A percentile compares a stretch with the other conserved stretches of the same genome.
Evolutionary conservation across 306 rosid species (phyloP).

Genomic region (Cucurbita maxima): DNA sequence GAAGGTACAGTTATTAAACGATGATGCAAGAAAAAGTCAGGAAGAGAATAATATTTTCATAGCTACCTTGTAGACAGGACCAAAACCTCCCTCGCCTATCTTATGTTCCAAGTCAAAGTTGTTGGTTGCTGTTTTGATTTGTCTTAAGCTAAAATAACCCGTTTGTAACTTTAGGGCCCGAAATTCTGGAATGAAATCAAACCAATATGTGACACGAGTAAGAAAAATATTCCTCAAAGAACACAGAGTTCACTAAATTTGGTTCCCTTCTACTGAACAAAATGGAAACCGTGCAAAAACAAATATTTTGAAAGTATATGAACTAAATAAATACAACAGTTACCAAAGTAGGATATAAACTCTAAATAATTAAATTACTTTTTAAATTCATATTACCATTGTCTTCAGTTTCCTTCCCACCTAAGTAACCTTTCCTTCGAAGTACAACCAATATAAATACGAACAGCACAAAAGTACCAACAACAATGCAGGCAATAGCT

Average conservation of each 20-base stretch:
- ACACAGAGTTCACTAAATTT: too few relatives aligned
- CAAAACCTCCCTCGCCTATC: slow-evolving; percentile 12
- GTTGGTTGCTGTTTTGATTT: slow-evolving; percentile 10
- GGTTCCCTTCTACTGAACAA: too few relatives aligned
- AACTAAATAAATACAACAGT: too few relatives aligned
- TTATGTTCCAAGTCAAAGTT: background rate
- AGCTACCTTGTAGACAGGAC: slow-evolving; percentile 6
- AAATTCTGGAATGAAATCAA: background rate
- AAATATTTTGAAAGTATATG: too few relatives aligned
- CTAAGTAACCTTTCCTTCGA: slow-evolving; percentile 28
- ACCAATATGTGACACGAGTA: background rate
- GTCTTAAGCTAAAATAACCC: slow-evolving; percentile 4
- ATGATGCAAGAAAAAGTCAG: too few relatives aligned
- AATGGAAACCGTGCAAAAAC: too few relatives aligned
- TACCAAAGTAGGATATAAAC: too few relatives aligned
- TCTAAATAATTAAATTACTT: too few relatives aligned
- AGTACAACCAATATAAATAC: slow-evolving; percentile 26
- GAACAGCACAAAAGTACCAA: slow-evolving; percentile 20
- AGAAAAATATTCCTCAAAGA: too few relatives aligned
- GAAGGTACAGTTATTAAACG: too few relatives aligned
- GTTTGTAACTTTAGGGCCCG: slow-evolving; percentile 4
- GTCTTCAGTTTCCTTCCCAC: slow-evolving; percentile 29
- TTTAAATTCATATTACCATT: slow-evolving; percentile 28
- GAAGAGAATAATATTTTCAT: background rate
- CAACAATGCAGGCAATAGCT: slow-evolving; percentile 55